These are phyloP conservation scores for Cercospora janseana DNA, from an alignment of 2,329 filamentous ascomycete genomes.

Conservation along the genomic window DNA sequence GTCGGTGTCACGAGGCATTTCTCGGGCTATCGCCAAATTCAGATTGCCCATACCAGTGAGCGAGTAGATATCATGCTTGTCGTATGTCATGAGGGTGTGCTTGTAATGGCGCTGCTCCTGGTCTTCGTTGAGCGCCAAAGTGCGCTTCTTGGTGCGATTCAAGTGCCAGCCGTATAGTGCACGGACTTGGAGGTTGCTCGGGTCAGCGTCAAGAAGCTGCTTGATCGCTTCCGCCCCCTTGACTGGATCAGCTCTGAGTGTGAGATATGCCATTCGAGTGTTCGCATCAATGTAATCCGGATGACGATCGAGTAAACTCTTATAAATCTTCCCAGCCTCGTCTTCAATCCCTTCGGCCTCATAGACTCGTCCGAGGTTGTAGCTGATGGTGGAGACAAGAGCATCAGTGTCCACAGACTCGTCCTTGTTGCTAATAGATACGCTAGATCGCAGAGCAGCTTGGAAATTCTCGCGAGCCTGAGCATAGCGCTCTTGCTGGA, in stretches of 20 bases:
- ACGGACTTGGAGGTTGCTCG: slow-evolving; percentile 84
- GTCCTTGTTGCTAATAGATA: slow-evolving; percentile 69
- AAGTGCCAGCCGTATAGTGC: slow-evolving; percentile 95
- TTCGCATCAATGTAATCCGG: slow-evolving; percentile 87
- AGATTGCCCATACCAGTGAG: slow-evolving; percentile 96
- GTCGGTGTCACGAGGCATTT: slow-evolving; percentile 90
- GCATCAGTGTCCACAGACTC: slow-evolving; percentile 72
- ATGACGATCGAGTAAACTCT: slow-evolving; percentile 79
- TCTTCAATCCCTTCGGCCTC: slow-evolving; percentile 79
- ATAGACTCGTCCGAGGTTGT: slow-evolving; percentile 91
- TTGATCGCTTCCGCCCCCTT: slow-evolving; percentile 83
- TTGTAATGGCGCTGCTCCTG: slow-evolving; percentile 93
- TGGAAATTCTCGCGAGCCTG: slow-evolving; percentile 85
- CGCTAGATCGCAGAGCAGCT: slow-evolving; percentile 82
- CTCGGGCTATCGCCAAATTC: slow-evolving; percentile 80
- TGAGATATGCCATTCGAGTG: slow-evolving; percentile 85
- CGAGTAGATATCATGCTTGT: slow-evolving; percentile 98
- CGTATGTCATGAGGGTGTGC: slow-evolving; percentile 86
- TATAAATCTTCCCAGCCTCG: slow-evolving; percentile 84
- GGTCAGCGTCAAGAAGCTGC: slow-evolving; percentile 80
- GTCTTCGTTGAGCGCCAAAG: slow-evolving; percentile 79
- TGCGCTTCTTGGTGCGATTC: slow-evolving; percentile 81
- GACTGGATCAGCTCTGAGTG: slow-evolving; percentile 73
- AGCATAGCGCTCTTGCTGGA: slow-evolving; percentile 77
- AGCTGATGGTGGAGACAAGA: slow-evolving; percentile 91